These are phyloP conservation scores for Parathielavia hyrcaniae DNA, from an alignment of 495 filamentous ascomycete genomes.

Conservation along the genomic window DNA sequence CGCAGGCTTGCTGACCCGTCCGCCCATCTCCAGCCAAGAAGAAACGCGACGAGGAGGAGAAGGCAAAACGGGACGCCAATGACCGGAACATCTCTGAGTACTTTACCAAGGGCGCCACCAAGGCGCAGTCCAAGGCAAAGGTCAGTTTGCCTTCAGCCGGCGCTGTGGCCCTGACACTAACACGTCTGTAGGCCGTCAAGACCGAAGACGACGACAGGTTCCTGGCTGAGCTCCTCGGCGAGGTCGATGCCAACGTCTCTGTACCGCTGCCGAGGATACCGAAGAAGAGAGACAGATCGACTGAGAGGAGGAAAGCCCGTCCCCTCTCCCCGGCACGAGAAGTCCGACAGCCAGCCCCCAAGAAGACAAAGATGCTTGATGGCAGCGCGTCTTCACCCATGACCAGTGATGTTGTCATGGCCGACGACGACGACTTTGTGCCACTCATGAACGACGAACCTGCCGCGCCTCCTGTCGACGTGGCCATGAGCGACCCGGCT, in stretches of 20 bases:
- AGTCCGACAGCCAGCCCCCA: constrained; percentile 37
- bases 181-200: constrained; percentile 40
- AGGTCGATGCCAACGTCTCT: constrained; percentile 80
- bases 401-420: constrained; percentile 39
- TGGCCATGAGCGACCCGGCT: constrained; percentile 75
- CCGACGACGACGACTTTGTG: constrained; percentile 54
- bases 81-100: constrained; percentile 90
- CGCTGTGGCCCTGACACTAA: background rate
- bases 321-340: constrained; percentile 66
- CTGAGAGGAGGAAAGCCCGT: constrained; percentile 68
- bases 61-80: constrained; percentile 75
- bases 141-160: constrained; percentile 37
- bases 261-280: constrained; percentile 46
- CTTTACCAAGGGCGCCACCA: constrained; percentile 68
- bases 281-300: constrained; percentile 61
- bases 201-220: constrained; percentile 86
- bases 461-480: constrained; percentile 26
- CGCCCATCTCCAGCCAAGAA: constrained; percentile 56
- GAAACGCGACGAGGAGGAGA: constrained; percentile 86
- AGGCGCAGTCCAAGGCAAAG: constrained; percentile 70
- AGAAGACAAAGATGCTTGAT: constrained; percentile 47
- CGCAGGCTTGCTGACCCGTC: constrained; percentile 11
- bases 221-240: constrained; percentile 73
- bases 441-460: constrained; percentile 52
- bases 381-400: constrained; percentile 37